phyloP scores from a whole-genome alignment of 2,329 filamentous ascomycete genomes.

The Juglanconis oblonga region DNA sequence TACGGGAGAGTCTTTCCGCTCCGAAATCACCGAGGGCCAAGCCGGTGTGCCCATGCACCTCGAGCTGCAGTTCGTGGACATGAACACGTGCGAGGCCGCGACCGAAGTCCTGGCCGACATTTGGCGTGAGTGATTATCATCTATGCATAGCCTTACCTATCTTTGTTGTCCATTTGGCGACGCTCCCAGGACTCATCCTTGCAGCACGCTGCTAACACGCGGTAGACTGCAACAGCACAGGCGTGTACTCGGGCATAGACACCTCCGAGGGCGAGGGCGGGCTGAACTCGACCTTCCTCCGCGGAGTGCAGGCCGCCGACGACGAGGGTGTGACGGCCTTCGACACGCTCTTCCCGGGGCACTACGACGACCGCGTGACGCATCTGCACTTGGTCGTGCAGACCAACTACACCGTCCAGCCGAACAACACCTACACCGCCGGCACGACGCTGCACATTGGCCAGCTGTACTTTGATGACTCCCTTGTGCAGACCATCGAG shows the following conservation, averaged over 20 bases:
- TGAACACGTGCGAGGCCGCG: conserved; percentile 40
- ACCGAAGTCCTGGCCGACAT: conserved; percentile 38
- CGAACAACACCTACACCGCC: conserved; percentile 36
- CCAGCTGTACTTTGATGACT: conserved; percentile 41
- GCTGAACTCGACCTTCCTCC: conserved; percentile 42
- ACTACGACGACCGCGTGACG: conserved; percentile 37
- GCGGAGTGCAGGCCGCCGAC: conserved; percentile 45
- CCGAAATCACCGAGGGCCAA: conserved; percentile 36
- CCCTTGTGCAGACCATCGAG: conserved; percentile 35
- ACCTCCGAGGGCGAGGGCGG: conserved; percentile 28
- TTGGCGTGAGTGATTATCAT: conserved; percentile 27
- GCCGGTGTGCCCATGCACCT: conserved; percentile 40
- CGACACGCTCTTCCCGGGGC: conserved; percentile 44
- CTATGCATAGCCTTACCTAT: too few species aligned
- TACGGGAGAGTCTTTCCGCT: conserved; percentile 38
- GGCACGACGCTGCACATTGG: conserved; percentile 38
- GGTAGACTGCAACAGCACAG: conserved; percentile 40
- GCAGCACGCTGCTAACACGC: too few species aligned
- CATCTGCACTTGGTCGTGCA: conserved; percentile 42
- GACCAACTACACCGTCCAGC: conserved; percentile 30
- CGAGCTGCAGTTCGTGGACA: conserved; percentile 44
- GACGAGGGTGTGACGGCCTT: conserved; percentile 46
- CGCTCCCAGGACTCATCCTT: too few species aligned
- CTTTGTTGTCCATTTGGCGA: too few species aligned
- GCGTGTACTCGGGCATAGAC: conserved; percentile 37